Evolutionary conservation across 306 rosid genomes (phyloP).

Genomic region (Albizia julibrissin): DNA sequence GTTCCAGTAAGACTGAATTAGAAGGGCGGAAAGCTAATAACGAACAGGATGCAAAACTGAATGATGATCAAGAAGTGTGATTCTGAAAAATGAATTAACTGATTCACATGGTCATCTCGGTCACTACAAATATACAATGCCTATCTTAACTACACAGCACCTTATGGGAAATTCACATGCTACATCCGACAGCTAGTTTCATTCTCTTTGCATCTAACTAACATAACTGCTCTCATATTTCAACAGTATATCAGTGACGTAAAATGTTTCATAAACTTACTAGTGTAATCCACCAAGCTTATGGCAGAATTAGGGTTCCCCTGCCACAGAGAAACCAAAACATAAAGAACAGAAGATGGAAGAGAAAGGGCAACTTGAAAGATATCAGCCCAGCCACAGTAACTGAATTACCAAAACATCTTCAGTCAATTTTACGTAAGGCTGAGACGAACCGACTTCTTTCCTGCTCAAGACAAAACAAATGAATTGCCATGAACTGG

Average conservation of each 20-base stretch:
- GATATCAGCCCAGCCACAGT: slow-evolving; percentile 6
- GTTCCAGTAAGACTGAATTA: background rate
- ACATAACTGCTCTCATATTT: background rate
- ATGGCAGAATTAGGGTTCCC: slow-evolving; percentile 48
- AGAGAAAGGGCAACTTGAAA: background rate
- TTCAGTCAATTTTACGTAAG: slow-evolving; percentile 46
- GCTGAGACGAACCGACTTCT: slow-evolving; percentile 48
- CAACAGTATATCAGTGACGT: background rate
- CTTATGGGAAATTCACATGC: background rate
- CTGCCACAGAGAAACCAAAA: slow-evolving; percentile 45
- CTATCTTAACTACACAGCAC: background rate
- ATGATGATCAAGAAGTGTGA: background rate
- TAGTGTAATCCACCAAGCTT: slow-evolving; percentile 72
- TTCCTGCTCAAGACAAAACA: slow-evolving; percentile 47
- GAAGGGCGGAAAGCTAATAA: background rate
- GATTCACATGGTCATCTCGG: background rate
- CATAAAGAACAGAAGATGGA: slow-evolving; percentile 17
- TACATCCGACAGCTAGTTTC: background rate
- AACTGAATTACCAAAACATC: slow-evolving; percentile 63
- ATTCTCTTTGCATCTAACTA: background rate
- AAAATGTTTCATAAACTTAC: slow-evolving; percentile 44
- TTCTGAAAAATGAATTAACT: background rate
- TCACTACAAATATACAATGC: background rate
- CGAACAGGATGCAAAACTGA: background rate
- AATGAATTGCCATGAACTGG: background rate